Evolutionary conservation across 2,329 filamentous ascomycete genomes (phyloP).

Genomic region (Cladophialophora bantiana): DNA sequence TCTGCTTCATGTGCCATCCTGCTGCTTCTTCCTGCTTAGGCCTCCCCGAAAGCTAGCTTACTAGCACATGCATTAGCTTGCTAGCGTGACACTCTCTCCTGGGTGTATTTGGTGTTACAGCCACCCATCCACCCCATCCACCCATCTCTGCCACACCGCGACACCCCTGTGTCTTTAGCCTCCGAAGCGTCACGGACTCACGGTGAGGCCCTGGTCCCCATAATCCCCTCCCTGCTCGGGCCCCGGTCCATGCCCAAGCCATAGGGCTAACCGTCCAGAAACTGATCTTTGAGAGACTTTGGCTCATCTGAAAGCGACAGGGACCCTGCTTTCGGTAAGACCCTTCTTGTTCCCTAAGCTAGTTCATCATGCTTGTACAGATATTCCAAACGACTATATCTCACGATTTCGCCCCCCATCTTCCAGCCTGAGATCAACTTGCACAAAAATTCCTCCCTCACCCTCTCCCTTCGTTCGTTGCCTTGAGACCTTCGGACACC

Average conservation of each 20-base stretch:
- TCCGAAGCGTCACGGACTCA: constrained; percentile 9
- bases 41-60: constrained; percentile 30
- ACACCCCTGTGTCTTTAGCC: constrained; percentile 18
- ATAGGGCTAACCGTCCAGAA: constrained; percentile 22
- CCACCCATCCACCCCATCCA: constrained; percentile 15
- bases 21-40: constrained; percentile 22
- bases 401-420: constrained; percentile 36
- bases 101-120: constrained; percentile 17
- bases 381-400: constrained; percentile 34
- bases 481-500: constrained; percentile 1
- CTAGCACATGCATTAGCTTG: constrained; percentile 30
- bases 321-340: constrained; percentile 33
- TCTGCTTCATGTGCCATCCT: constrained; percentile 1
- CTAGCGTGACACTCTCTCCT: constrained; percentile 21
- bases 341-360: constrained; percentile 19
- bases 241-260: constrained; percentile 16
- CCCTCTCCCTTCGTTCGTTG: neutral
- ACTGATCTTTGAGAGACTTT: constrained; percentile 20
- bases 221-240: constrained; percentile 6
- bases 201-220: constrained; percentile 14
- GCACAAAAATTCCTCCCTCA: constrained; percentile 15
- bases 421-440: constrained; percentile 29
- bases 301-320: constrained; percentile 26
- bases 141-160: constrained; percentile 24
- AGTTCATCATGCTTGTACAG: constrained; percentile 6